Percentiles rank a stretch among this genome's conserved stretches.
These are phyloP conservation scores for Paraconiothyrium sp. DNA, from an alignment of 2,329 filamentous ascomycete genomes.

Conservation along the genomic window DNA sequence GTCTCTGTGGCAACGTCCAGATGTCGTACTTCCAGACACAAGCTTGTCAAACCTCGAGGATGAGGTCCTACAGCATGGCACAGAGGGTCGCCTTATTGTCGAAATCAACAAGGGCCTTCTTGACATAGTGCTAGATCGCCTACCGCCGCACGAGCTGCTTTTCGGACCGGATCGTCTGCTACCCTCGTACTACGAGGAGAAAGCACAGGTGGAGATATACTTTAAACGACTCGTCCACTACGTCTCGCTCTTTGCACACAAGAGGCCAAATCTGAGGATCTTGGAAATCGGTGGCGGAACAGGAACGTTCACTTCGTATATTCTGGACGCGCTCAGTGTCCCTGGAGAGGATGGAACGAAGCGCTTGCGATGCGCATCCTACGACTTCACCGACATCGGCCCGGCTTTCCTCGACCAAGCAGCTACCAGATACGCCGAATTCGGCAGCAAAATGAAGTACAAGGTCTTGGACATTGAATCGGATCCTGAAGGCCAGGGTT, in stretches of 20 bases:
- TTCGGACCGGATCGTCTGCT: slow-evolving; percentile 2
- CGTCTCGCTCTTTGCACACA: slow-evolving; percentile 1
- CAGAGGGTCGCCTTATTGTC: not conserved
- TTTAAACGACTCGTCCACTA: not conserved
- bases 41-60: not conserved
- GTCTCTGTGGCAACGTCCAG: not conserved
- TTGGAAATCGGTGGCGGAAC: slow-evolving; percentile 20
- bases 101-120: not conserved
- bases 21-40: not conserved
- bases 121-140: slow-evolving; percentile 2
- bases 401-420: slow-evolving; percentile 31
- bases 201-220: not conserved
- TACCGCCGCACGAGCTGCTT: not conserved
- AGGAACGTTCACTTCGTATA: slow-evolving; percentile 6
- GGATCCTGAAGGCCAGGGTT: not conserved
- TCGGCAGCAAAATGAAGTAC: not conserved
- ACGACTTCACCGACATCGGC: slow-evolving; percentile 32
- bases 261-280: slow-evolving; percentile 13
- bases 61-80: not conserved
- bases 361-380: slow-evolving; percentile 2
- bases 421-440: slow-evolving; percentile 17
- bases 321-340: not conserved
- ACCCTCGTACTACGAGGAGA: not conserved
- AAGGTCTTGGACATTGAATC: not conserved
- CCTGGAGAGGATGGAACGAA: not conserved